Base-by-base conservation (phyloP, 352 stramenopile species). In the Phytophthora citrophthora region DNA sequence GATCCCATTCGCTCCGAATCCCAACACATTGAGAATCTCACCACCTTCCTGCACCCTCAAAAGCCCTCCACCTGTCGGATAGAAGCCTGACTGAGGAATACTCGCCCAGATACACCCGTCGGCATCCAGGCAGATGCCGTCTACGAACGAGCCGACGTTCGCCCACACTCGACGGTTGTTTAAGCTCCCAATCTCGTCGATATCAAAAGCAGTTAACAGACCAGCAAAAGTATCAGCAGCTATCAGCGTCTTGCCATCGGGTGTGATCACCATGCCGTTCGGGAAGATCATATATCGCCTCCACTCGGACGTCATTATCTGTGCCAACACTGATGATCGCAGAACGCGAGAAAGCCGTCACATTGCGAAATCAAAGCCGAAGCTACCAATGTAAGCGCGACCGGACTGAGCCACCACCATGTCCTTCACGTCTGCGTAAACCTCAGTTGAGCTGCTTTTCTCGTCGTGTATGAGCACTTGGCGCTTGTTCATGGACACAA, bases 171-270 rank as follows among this genome's bases (percentile, higher is more conserved):
- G 75, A 5, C 73, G 77, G 52, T 86, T 86, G 34, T 61, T 74
- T 9, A 90, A 66, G 38, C 54, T 66, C 0, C 81, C 77, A 29
- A 81, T 69, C 4, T 64, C 57, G 9, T 41, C 55, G 51, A 90
- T 76, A 45, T 88, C 77, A 31, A 85, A 90, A 12, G 75, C 81
- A n/a, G 73, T 88, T 18, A 90, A 61, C 11, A 61, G 18, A 10
- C 61, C 70, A 4, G 53, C 47, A 46, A 88, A 88, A 12, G 79
- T 89, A 65, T 89, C 79, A 18, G 73, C 81, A 2, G 80, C 65
- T 47, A 91, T 88, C 26, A 91, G 61, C 54, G 79, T 87, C 67
- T 83, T 89, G 29, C 77, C 77, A 48, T 91, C 79, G 0, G 81
- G 79, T 1, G 81, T 91, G 61, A 91, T 83, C 16, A 89, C 81